Base-by-base conservation (phyloP, 1,139 yeast genomes). In the Geotrichum siamense region DNA sequence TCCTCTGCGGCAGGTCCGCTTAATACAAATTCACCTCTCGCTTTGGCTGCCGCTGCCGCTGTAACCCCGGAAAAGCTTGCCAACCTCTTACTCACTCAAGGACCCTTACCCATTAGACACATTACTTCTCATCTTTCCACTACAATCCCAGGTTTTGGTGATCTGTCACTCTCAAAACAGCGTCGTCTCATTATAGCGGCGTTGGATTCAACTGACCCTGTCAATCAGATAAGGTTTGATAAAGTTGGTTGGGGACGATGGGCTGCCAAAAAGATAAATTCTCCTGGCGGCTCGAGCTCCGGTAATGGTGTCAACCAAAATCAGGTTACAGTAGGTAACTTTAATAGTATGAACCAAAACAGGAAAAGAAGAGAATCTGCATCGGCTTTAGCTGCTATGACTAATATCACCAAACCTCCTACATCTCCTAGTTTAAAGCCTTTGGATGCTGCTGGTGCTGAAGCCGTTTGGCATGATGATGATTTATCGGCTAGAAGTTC, bases 191-290 rank as follows among this genome's bases (percentile, higher is more conserved):
- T 89, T 32, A 87, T 87, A 81, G 79, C 87, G 5, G 94, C 93
- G 29, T 75, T 89, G 67, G 96, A 86, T 56, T 62, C 70, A 43
- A 82, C 82, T 13, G 93, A 80, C 59, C 66, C 75, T 4, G 71
- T 69, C 22, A 76, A 80, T 48, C 70, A 72, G 48, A 65, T 72
- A 15, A 76, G 82, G 19, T 89, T 89, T 67, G 95, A 86, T 57
- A 89, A 89, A 66, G 87, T 87, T 32, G 96, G 96, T 20, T 89
- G 97, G 97, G 97, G 97, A 48, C 93, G 91, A 59, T 89, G 97
- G 97, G 86, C 89, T 22, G 94, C 89, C 5, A 71, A 79, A 48
- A 66, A 71, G 41, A 76, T 74, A 13, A 74, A 71, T 41, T 46
- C 38, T 5, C 13, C 34, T 3, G 38, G 16, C 3, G n/a, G 31